Evolutionary conservation across 2,329 filamentous ascomycete species (phyloP), one percentile per base, ranked within the genome.

Genomic region (Verticillium albo-atrum): DNA sequence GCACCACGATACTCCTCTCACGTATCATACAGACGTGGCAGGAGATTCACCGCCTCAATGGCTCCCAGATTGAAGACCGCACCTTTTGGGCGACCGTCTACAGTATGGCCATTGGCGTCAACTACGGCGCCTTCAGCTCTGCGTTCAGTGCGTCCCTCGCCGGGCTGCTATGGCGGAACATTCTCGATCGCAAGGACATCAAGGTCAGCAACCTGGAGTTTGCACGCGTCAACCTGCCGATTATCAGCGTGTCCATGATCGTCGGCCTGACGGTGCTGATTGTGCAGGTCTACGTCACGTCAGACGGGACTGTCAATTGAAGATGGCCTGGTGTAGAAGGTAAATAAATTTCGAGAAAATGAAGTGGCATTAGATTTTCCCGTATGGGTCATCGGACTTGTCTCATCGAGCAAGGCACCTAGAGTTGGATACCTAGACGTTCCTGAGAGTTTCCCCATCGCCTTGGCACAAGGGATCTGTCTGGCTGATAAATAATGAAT

Each of bases 61-160:
- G 73, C 0, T 71, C 69, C 1, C 70, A 78, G 0, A 88, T 91
- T 54, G 81, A 76, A 9, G 75, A 90, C 51, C 80, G 88, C 4
- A 89, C 82, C 0, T 90, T 90, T 68, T 91, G 87, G 88, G 88
- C 82, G 0, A 89, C 88, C 0, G 83, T 91, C 0, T 91, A 91
- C 70, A 83, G 82, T 69, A 89, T 91, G 86, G 88, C 89, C 0
- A 73, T 91, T 0, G 88, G 88, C 2, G 86, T 91, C 61, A 91
- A 91, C 69, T 91, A 86, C 60, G 89, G 89, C 3, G 89, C 89
- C 0, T 91, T 91, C 67, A 89, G 87, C 67, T 83, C 84, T 0
- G 86, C 87, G 0, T 89, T 91, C 66, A 89, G 86, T 63, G 89
- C 88, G 0, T 90, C 88, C 0, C 72, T 91, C 1, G 89, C 89